Evolutionary conservation across 129 eudicot genomes (phyloP).

Genomic region (Cynara cardunculus): DNA sequence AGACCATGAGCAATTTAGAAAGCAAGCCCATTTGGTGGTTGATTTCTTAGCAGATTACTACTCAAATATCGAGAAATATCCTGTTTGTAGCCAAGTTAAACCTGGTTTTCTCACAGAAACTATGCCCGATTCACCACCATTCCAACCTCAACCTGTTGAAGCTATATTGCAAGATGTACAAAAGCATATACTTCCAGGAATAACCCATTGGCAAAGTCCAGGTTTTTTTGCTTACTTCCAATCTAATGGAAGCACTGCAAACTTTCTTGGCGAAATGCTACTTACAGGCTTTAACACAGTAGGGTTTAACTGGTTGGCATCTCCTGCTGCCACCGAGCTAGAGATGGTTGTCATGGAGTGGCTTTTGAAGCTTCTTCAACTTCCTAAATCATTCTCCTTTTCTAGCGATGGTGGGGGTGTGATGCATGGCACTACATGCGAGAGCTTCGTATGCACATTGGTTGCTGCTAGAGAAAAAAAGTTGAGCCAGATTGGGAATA

Average conservation of each 20-base stretch:
- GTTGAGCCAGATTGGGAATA: slow-evolving; percentile 8
- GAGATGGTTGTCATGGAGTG: slow-evolving; percentile 45
- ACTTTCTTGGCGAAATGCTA: slow-evolving; percentile 40
- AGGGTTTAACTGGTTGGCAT: slow-evolving; percentile 36
- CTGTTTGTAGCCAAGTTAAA: slow-evolving; percentile 14
- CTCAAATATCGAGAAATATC: background rate
- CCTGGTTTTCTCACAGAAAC: slow-evolving; percentile 25
- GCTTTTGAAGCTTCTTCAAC: slow-evolving; percentile 28
- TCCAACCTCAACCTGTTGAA: slow-evolving; percentile 28
- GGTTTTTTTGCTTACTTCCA: slow-evolving; percentile 35
- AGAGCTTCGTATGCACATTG: slow-evolving; percentile 33
- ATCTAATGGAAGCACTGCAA: slow-evolving; percentile 25
- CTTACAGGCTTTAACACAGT: slow-evolving; percentile 32
- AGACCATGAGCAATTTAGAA: background rate
- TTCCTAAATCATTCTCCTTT: slow-evolving; percentile 36
- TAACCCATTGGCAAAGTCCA: slow-evolving; percentile 52
- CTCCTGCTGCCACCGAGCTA: slow-evolving; percentile 37
- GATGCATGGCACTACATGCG: slow-evolving; percentile 39
- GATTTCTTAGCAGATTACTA: background rate
- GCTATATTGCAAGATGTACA: slow-evolving; percentile 33
- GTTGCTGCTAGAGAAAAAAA: slow-evolving; percentile 29
- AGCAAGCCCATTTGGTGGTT: background rate
- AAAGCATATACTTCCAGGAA: slow-evolving; percentile 27
- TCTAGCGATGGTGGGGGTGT: slow-evolving; percentile 40
- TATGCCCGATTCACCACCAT: slow-evolving; percentile 29